Evolutionary conservation across 495 filamentous ascomycete genomes (phyloP), one percentile per base, ranked within the genome.

Genomic region (Neurospora sp.): DNA sequence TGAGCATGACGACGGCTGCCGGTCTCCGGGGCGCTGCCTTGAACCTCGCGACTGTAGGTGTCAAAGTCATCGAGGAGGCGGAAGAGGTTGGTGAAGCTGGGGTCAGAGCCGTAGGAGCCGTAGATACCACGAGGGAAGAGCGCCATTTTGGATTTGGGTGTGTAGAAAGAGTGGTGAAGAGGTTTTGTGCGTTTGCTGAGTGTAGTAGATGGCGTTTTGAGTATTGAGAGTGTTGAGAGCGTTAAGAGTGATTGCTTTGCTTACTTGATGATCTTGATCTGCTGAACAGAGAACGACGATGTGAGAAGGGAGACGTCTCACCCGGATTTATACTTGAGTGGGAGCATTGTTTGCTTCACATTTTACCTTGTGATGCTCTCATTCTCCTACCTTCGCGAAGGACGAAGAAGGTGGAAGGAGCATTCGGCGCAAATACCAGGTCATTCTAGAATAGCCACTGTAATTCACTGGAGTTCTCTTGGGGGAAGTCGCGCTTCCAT

Each of bases 21-120:
- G 74, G 69, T 77, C 66, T 74, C 75, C 12, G 53, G 53, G 76
- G 73, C 74, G 41, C 70, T 40, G 69, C 31, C 42, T 73, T 81
- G 76, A 37, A 68, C 39, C 73, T 79, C 74, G 71, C 82, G 78
- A 27, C 80, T 79, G 77, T 89, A 88, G 75, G 80, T 82, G 78
- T 91, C 91, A 78, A 91, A 92, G 82, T 93, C 91, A 77, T 94
- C 90, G 48, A 97, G 86, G 18, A 96, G 83, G 66, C 88, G 89
- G 86, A 95, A 92, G 76, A 95, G 87, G 38, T 90, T 89, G 37
- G 83, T 77, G 82, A 91, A 89, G 81, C 89, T 83, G 74, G 80
- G 77, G 68, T 85, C 80, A 59, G 76, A 82, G 73, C 80, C 77
- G 80, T 83, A 83, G 68, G 76, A 82, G 73, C 80, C 77, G 81